A percentile compares a stretch with the other conserved stretches of the same genome.
Evolutionary conservation across 805 yeast species (phyloP).

Genomic region (Candida maltosa): DNA sequence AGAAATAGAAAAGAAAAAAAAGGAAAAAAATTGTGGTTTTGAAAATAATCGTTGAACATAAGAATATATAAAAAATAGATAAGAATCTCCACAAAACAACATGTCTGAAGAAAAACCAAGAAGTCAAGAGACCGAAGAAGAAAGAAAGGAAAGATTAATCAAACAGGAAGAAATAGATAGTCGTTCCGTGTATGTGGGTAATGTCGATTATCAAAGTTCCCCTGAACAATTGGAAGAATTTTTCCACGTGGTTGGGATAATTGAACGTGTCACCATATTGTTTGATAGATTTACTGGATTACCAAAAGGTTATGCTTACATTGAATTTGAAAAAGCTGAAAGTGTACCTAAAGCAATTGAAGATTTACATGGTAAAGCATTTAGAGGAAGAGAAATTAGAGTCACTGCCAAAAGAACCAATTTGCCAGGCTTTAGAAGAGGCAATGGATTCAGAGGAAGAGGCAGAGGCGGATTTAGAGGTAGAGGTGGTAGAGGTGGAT

Average conservation of each 20-base stretch:
- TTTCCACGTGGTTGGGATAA: slow-evolving; percentile 42
- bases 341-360: slow-evolving; percentile 47
- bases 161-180: slow-evolving; percentile 47
- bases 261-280: slow-evolving; percentile 52
- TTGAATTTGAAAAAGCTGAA: slow-evolving; percentile 47
- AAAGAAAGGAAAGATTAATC: slow-evolving; percentile 27
- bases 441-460: slow-evolving; percentile 30
- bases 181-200: slow-evolving; percentile 54
- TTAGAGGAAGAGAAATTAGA: slow-evolving; percentile 46
- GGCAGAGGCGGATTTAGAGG: slow-evolving; percentile 27
- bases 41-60: neutral
- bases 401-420: slow-evolving; percentile 55
- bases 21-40: too few species aligned
- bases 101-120: slow-evolving; percentile 8
- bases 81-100: too few species aligned
- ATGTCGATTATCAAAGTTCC: slow-evolving; percentile 45
- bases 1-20: too few species aligned
- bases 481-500: slow-evolving; percentile 21
- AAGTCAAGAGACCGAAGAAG: slow-evolving; percentile 25
- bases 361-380: slow-evolving; percentile 34
- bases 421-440: slow-evolving; percentile 42
- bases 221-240: slow-evolving; percentile 49
- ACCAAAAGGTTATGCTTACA: slow-evolving; percentile 61
- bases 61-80: neutral
- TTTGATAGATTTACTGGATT: slow-evolving; percentile 42